Evolutionary conservation across 768 basidiomycete species (phyloP).

Genomic region (Neoboletus magnificus): DNA sequence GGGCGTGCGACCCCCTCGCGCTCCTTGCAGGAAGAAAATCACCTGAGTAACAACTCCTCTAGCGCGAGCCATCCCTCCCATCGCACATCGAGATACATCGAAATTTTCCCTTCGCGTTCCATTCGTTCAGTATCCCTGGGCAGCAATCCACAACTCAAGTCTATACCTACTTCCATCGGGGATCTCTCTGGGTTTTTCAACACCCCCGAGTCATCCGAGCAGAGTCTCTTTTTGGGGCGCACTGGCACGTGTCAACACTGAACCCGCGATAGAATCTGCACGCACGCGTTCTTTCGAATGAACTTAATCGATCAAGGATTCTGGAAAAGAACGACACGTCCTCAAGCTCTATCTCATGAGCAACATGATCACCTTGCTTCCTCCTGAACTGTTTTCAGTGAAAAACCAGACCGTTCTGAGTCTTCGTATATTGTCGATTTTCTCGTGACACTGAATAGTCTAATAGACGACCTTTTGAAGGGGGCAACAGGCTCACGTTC

Average conservation of each 20-base stretch:
- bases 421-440: constrained; percentile 46
- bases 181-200: constrained; percentile 49
- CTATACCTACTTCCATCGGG: constrained; percentile 45
- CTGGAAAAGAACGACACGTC: constrained; percentile 43
- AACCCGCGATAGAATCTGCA: constrained; percentile 27
- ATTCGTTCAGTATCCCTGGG: constrained; percentile 10
- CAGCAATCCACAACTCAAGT: constrained; percentile 41
- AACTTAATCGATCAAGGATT: constrained; percentile 27
- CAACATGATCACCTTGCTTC: constrained; percentile 54
- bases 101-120: constrained; percentile 18
- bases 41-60: constrained; percentile 8
- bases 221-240: constrained; percentile 21
- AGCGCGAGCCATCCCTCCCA: constrained; percentile 7
- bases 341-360: constrained; percentile 55
- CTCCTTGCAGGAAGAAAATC: constrained; percentile 27
- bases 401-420: constrained; percentile 58
- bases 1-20: constrained; percentile 11
- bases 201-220: constrained; percentile 36
- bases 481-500: constrained; percentile 50
- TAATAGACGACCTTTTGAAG: constrained; percentile 31
- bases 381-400: constrained; percentile 54
- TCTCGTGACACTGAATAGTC: not conserved
- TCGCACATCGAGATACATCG: constrained; percentile 19
- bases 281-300: constrained; percentile 25
- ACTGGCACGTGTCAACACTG: constrained; percentile 35